Evolutionary conservation across 495 filamentous ascomycete genomes (phyloP).

Genomic region (Lasiosphaeris hirsuta): DNA sequence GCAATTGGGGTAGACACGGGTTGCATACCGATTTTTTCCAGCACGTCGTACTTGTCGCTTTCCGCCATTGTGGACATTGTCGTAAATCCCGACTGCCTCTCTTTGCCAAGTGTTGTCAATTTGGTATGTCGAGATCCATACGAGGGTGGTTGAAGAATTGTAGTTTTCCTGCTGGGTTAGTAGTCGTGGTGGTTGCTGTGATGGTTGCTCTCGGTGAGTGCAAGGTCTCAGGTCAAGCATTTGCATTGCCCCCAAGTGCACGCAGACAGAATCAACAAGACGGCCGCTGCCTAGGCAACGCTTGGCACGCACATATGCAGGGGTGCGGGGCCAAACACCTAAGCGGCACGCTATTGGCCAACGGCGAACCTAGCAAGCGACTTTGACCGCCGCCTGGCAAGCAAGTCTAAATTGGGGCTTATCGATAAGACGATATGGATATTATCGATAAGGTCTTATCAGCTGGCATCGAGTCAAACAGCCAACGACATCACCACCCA

Average conservation of each 20-base stretch:
- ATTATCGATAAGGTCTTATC: not conserved
- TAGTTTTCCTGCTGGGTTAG: not conserved
- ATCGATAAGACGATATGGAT: not conserved
- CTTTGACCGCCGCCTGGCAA: too few relatives aligned
- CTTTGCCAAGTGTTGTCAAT: not conserved
- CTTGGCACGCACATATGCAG: conserved; percentile 2
- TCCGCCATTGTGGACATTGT: conserved; percentile 50
- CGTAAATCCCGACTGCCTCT: conserved; percentile 13
- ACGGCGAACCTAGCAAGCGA: too few relatives aligned
- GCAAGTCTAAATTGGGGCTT: not conserved
- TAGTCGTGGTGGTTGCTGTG: not conserved
- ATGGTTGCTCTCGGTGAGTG: not conserved
- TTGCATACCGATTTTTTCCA: conserved; percentile 86
- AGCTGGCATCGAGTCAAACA: not conserved
- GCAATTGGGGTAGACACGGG: too few relatives aligned
- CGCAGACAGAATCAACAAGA: conserved; percentile 17
- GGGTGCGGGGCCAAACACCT: not conserved
- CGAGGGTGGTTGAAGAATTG: not conserved
- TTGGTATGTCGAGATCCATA: not conserved
- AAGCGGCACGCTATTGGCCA: too few relatives aligned
- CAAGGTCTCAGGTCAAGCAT: not conserved
- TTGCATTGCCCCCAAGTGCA: not conserved
- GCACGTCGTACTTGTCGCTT: conserved; percentile 76
- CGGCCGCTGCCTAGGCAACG: conserved; percentile 28
- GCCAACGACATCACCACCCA: conserved; percentile 2